phyloP scores from a whole-genome alignment of 371 early-diverging fungal genomes.

The Lichtheimia hyalospora region DNA sequence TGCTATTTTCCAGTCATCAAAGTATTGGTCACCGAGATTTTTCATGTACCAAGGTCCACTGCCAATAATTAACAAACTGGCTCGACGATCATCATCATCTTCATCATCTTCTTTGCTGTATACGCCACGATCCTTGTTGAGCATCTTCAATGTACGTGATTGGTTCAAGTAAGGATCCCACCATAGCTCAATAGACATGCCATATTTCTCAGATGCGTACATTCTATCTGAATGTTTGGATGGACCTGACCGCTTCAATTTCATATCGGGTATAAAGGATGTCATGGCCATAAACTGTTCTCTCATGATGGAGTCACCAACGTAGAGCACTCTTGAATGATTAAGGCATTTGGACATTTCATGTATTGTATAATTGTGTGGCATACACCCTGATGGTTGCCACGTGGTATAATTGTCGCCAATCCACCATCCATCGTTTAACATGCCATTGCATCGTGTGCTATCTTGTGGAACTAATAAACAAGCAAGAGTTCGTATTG shows the following conservation, averaged over 20 bases:
- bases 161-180: conserved; percentile 69
- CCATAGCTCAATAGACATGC: conserved; percentile 51
- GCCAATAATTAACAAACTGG: conserved; percentile 53
- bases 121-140: conserved; percentile 11
- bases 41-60: conserved; percentile 63
- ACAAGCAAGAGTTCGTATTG: not conserved
- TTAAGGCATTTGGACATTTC: conserved; percentile 46
- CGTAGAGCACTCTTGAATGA: conserved; percentile 48
- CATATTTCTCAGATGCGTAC: conserved; percentile 20
- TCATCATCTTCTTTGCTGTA: no score
- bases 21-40: conserved; percentile 31
- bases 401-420: conserved; percentile 33
- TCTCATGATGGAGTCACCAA: conserved; percentile 68
- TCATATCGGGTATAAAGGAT: conserved; percentile 31
- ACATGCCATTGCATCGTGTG: conserved; percentile 42
- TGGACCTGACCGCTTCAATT: conserved; percentile 18
- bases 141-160: conserved; percentile 30
- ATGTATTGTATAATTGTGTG: conserved; percentile 41
- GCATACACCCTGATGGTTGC: conserved; percentile 64
- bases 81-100: conserved; percentile 11
- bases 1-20: conserved; percentile 41
- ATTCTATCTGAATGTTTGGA: conserved; percentile 36
- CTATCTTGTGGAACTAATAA: conserved; percentile 16
- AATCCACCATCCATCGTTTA: conserved; percentile 51
- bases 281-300: conserved; percentile 57